These are phyloP conservation scores for Mallotus repandus DNA, from an alignment of 441 rosid genomes.

Conservation along the genomic window DNA sequence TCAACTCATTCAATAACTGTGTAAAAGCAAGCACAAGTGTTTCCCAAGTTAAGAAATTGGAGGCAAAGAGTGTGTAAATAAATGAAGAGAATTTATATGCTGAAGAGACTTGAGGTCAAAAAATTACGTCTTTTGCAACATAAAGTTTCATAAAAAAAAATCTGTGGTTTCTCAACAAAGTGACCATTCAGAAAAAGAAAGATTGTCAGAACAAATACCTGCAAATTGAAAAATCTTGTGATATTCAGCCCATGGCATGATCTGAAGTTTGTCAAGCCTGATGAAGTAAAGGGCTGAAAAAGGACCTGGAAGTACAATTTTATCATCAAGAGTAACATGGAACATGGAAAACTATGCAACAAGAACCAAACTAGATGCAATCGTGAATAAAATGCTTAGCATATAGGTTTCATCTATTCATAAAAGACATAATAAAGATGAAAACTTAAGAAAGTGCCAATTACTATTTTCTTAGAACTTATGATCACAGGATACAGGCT, in stretches of 20 bases:
- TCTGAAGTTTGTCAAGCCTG: constrained; percentile 23
- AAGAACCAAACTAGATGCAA: background rate
- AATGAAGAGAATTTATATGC: background rate
- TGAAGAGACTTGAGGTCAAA: background rate
- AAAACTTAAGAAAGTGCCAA: background rate
- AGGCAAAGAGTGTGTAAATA: constrained; percentile 11
- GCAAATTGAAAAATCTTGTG: constrained; percentile 27
- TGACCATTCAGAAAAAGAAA: constrained; percentile 10
- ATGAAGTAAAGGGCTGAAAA: constrained; percentile 23
- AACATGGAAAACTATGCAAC: background rate
- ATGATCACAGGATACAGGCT: background rate
- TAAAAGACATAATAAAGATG: background rate
- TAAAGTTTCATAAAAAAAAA: background rate
- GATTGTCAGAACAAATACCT: constrained; percentile 34
- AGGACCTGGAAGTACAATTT: constrained; percentile 17
- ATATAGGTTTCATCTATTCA: background rate
- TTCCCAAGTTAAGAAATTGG: background rate
- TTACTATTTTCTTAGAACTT: background rate
- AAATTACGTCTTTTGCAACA: background rate
- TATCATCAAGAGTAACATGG: background rate
- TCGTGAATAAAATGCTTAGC: background rate
- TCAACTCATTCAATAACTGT: background rate
- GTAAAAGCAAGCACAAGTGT: background rate
- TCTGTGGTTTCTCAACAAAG: background rate
- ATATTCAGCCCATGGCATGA: constrained; percentile 21